phyloP scores from a whole-genome alignment of 352 stramenopile genomes.

The Pythium vanterpoolii region DNA sequence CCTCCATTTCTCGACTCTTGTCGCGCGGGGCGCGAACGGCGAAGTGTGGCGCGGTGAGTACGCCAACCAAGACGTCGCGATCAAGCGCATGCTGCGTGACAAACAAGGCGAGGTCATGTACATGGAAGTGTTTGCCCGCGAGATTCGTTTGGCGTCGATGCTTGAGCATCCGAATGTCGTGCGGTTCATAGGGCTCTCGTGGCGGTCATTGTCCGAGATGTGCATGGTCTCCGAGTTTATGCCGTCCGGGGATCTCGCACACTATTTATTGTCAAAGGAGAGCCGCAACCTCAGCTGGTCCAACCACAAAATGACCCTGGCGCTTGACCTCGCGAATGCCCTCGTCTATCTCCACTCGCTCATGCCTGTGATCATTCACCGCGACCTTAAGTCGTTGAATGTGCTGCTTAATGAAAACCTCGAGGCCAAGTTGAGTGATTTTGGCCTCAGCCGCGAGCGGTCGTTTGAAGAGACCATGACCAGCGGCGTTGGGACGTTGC shows the following conservation, averaged over 20 bases:
- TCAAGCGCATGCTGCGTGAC: slow-evolving; percentile 22
- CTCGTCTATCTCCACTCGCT: slow-evolving; percentile 75
- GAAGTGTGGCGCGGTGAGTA: slow-evolving; percentile 27
- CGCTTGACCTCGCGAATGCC: slow-evolving; percentile 61
- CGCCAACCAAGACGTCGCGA: slow-evolving; percentile 12
- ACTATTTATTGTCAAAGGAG: slow-evolving; percentile 34
- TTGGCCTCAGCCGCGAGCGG: slow-evolving; percentile 52
- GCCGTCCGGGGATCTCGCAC: slow-evolving; percentile 61
- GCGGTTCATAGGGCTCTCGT: slow-evolving; percentile 72
- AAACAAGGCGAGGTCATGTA: slow-evolving; percentile 13
- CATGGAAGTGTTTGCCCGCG: slow-evolving; percentile 75
- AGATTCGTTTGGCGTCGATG: slow-evolving; percentile 75
- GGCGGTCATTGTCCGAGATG: slow-evolving; percentile 70
- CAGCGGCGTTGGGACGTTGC: slow-evolving; percentile 69
- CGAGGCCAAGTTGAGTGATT: slow-evolving; percentile 78
- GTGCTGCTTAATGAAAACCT: slow-evolving; percentile 25
- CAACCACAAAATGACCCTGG: slow-evolving; percentile 54
- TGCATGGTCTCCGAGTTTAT: slow-evolving; percentile 82
- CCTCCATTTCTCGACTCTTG: slow-evolving; percentile 19
- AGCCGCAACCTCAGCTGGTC: slow-evolving; percentile 45
- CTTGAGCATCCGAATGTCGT: slow-evolving; percentile 82
- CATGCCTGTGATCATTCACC: slow-evolving; percentile 63
- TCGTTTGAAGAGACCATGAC: slow-evolving; percentile 26
- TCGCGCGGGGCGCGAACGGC: slow-evolving; percentile 21
- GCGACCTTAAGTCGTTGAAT: slow-evolving; percentile 56